Percentiles rank a stretch among this genome's conserved stretches.
Conservation (phyloP, 164 flowering plant species). For the Magnolia kwangsiensis region DNA sequence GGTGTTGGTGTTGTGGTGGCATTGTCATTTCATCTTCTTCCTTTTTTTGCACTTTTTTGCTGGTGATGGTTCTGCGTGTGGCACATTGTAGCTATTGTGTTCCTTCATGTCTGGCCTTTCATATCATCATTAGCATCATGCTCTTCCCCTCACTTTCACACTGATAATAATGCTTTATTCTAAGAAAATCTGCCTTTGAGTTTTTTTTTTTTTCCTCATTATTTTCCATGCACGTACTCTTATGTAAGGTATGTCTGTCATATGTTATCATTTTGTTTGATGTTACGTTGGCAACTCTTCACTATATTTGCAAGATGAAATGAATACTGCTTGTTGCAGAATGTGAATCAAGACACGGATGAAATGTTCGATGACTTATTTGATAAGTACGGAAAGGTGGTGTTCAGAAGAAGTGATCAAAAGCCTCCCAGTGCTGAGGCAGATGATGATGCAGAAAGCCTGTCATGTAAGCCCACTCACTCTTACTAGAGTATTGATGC, state of each 20-base stretch:
- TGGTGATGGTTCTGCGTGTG: too few species aligned
- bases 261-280: neutral
- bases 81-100: too few species aligned
- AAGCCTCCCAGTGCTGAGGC: conserved; percentile 65
- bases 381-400: conserved; percentile 81
- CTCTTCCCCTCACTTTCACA: neutral
- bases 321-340: conserved; percentile 34
- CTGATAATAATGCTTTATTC: neutral
- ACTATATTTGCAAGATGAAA: neutral
- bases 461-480: conserved; percentile 63
- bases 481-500: neutral
- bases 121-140: too few species aligned
- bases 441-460: conserved; percentile 92
- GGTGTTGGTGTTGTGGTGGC: too few species aligned
- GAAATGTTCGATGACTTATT: conserved; percentile 78
- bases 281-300: neutral
- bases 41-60: too few species aligned
- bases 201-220: neutral
- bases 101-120: too few species aligned
- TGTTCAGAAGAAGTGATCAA: conserved; percentile 57
- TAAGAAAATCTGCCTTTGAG: neutral
- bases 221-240: neutral
- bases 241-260: too few species aligned
- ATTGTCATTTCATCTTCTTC: too few species aligned
- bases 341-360: conserved; percentile 67